Evolutionary conservation across 1,284 basidiomycete species (phyloP).

Genomic region (Schizophyllum amplum): DNA sequence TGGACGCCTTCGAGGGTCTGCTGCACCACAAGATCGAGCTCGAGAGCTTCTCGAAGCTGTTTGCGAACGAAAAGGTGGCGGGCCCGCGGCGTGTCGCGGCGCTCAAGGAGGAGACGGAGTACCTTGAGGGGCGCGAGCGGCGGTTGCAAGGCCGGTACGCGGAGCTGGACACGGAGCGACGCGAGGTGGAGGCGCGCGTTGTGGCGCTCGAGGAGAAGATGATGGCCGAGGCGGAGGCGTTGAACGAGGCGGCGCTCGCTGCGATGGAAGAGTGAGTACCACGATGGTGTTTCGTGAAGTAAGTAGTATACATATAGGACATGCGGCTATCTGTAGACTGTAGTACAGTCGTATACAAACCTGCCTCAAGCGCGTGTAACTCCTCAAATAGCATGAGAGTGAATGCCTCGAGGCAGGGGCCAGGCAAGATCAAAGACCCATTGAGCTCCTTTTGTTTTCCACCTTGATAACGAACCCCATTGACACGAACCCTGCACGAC

Average conservation of each 20-base stretch:
- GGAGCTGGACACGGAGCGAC: constrained; percentile 71
- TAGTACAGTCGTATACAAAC: neutral
- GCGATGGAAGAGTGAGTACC: constrained; percentile 40
- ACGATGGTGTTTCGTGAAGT: constrained; percentile 9
- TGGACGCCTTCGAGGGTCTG: constrained; percentile 64
- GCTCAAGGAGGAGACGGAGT: constrained; percentile 80
- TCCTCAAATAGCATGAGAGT: no score
- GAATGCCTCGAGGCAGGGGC: neutral
- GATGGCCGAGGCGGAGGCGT: constrained; percentile 74
- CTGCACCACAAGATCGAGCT: constrained; percentile 62
- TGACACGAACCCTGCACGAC: no score
- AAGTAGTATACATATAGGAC: neutral
- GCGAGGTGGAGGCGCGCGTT: constrained; percentile 56
- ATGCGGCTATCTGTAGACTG: neutral
- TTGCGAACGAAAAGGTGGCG: constrained; percentile 61
- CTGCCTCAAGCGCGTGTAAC: neutral
- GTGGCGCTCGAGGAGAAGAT: constrained; percentile 62
- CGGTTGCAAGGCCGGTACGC: constrained; percentile 75
- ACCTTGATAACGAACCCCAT: neutral
- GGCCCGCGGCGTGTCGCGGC: constrained; percentile 69
- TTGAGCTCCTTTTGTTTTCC: neutral
- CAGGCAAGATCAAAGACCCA: neutral
- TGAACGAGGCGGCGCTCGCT: constrained; percentile 69
- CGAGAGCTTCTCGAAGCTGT: constrained; percentile 71
- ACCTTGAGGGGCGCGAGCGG: constrained; percentile 67